Conservation (phyloP, 495 filamentous ascomycete genomes). For the Hypoxylon crocopeplum region DNA sequence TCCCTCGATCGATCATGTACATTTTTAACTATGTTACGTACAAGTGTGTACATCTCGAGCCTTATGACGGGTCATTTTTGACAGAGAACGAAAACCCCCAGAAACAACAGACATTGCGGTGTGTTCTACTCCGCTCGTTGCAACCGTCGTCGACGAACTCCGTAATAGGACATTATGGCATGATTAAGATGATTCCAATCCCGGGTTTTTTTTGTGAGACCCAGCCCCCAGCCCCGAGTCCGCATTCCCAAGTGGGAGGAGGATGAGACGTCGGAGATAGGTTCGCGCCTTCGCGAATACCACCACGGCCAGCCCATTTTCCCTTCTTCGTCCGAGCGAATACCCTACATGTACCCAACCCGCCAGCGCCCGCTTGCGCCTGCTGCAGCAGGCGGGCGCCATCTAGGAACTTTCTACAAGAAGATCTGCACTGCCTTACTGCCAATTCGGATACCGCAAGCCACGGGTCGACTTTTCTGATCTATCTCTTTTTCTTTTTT, state of each 20-base stretch:
- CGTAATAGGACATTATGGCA: slow-evolving; percentile 25
- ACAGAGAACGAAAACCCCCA: background rate
- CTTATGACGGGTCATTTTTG: slow-evolving; percentile 24
- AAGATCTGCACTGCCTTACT: slow-evolving; percentile 26
- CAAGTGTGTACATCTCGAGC: background rate
- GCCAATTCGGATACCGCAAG: slow-evolving; percentile 25
- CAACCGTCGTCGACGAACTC: slow-evolving; percentile 21
- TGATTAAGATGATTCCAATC: slow-evolving; percentile 24
- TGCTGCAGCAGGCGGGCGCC: too few species aligned
- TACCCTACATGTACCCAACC: too few species aligned
- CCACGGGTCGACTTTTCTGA: slow-evolving; percentile 27
- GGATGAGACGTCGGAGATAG: slow-evolving; percentile 30
- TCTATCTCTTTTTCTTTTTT: slow-evolving; percentile 24
- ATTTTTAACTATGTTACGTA: too few species aligned
- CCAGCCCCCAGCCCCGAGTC: slow-evolving; percentile 23
- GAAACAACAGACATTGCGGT: slow-evolving; percentile 14
- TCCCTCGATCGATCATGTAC: slow-evolving; percentile 20
- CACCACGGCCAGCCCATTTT: slow-evolving; percentile 2
- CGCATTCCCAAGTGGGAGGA: slow-evolving; percentile 18
- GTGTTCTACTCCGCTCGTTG: slow-evolving; percentile 16
- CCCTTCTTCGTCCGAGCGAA: slow-evolving; percentile 15
- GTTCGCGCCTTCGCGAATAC: slow-evolving; percentile 1
- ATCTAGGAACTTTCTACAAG: too few species aligned
- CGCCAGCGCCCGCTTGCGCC: too few species aligned
- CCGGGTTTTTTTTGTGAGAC: slow-evolving; percentile 25